Conservation (phyloP, 2,329 filamentous ascomycete species). For the Fusarium nygamai region DNA sequence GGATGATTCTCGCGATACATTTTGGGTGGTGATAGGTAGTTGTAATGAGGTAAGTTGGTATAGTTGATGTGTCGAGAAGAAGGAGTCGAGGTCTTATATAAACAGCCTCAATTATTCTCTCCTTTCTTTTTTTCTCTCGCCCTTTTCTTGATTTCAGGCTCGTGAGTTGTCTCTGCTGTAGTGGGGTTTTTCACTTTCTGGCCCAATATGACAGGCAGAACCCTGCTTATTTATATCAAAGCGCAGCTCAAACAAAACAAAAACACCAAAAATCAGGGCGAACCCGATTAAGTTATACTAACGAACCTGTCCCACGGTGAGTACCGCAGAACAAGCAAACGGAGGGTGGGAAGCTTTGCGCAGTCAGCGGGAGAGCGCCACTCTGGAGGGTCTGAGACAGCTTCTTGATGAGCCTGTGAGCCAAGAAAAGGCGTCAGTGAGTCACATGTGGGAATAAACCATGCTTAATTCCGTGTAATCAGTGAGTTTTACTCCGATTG, state of each 20-base stretch:
- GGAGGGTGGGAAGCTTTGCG: conserved; percentile 1
- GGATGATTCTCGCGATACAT: conserved; percentile 41
- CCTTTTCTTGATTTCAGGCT: conserved; percentile 18
- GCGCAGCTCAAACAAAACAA: background rate
- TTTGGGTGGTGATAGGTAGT: background rate
- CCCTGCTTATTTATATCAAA: conserved; percentile 26
- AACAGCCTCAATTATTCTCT: background rate
- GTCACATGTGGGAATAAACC: conserved; percentile 30
- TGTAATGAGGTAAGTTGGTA: background rate
- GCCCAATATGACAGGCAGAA: conserved; percentile 29
- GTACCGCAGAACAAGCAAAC: background rate
- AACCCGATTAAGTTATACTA: background rate
- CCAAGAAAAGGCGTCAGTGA: conserved; percentile 4
- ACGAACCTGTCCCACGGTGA: conserved; percentile 17
- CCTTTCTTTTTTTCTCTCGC: background rate
- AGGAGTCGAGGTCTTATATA: conserved; percentile 17
- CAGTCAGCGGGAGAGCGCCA: conserved; percentile 30
- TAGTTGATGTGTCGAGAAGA: background rate
- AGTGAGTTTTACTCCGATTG: background rate
- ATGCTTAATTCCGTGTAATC: background rate
- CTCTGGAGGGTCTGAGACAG: conserved; percentile 12
- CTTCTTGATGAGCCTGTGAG: background rate
- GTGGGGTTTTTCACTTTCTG: conserved; percentile 24
- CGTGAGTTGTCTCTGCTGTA: conserved; percentile 40
- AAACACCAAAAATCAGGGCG: background rate